phyloP scores from a whole-genome alignment of 805 yeast genomes.

The Saccharomycopsis sp. region DNA sequence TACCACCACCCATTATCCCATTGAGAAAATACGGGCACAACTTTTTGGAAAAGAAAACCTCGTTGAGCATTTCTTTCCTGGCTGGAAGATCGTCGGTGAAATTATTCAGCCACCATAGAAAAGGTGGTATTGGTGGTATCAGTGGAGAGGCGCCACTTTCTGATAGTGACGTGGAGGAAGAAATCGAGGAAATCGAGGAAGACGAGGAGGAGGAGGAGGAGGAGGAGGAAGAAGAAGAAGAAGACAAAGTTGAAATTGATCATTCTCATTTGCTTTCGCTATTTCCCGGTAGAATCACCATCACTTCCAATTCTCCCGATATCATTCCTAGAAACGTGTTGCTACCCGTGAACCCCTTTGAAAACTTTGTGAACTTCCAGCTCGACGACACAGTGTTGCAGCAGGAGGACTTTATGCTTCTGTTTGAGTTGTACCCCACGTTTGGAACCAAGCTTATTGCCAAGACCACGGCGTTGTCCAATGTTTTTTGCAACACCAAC shows the following conservation, averaged over 20 bases:
- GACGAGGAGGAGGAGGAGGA: too few species aligned
- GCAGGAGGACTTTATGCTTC: constrained; percentile 49
- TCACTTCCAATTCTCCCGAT: constrained; percentile 67
- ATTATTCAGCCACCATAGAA: constrained; percentile 24
- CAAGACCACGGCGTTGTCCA: constrained; percentile 71
- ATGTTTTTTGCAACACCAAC: constrained; percentile 34
- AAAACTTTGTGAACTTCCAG: constrained; percentile 68
- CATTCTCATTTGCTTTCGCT: constrained; percentile 21
- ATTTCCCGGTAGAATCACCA: constrained; percentile 76
- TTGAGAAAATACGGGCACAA: constrained; percentile 92
- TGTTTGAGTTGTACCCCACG: constrained; percentile 86
- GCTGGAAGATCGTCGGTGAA: constrained; percentile 37
- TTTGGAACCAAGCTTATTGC: constrained; percentile 91
- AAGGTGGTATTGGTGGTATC: too few species aligned
- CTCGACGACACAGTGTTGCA: constrained; percentile 57
- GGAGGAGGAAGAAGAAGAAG: too few species aligned
- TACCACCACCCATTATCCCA: constrained; percentile 96
- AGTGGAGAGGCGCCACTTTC: not conserved
- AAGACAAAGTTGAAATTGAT: constrained; percentile 4
- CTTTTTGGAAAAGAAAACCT: constrained; percentile 81
- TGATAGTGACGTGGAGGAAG: too few species aligned
- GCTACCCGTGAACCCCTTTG: constrained; percentile 65
- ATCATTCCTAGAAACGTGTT: constrained; percentile 81
- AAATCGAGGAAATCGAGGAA: too few species aligned
- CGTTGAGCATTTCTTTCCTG: constrained; percentile 35